These are phyloP conservation scores for Fusarium oxysporum DNA, from an alignment of 2,329 filamentous ascomycete species.

Conservation along the genomic window DNA sequence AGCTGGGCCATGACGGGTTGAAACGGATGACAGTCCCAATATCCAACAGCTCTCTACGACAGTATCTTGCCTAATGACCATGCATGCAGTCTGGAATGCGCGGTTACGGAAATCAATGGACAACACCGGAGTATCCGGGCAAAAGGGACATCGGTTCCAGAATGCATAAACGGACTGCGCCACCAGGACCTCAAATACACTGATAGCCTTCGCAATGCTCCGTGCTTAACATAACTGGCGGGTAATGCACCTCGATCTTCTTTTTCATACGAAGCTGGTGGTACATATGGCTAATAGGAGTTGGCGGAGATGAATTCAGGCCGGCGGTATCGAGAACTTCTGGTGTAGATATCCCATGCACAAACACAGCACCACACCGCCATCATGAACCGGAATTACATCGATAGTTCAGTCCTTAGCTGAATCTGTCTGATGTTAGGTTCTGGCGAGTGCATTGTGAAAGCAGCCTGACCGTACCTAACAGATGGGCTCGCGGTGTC, in stretches of 20 bases:
- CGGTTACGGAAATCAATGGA: slow-evolving; percentile 10
- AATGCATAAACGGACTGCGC: slow-evolving; percentile 2
- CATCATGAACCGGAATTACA: slow-evolving; percentile 4
- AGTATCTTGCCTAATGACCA: slow-evolving; percentile 29
- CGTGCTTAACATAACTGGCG: slow-evolving; percentile 23
- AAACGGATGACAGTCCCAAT: slow-evolving; percentile 31
- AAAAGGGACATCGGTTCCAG: slow-evolving; percentile 8
- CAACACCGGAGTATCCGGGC: slow-evolving; percentile 28
- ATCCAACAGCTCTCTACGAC: slow-evolving; percentile 13
- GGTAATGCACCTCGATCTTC: slow-evolving; percentile 22
- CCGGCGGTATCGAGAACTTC: slow-evolving; percentile 2
- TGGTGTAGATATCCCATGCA: neutral
- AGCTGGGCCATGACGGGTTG: slow-evolving; percentile 11
- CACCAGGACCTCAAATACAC: slow-evolving; percentile 14
- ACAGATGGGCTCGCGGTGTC: neutral
- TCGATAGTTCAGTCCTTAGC: neutral
- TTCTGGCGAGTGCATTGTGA: neutral
- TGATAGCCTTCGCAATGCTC: neutral
- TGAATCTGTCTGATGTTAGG: neutral
- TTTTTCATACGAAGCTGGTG: neutral
- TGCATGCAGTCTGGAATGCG: slow-evolving; percentile 18
- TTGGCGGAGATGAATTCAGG: slow-evolving; percentile 15
- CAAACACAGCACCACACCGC: neutral
- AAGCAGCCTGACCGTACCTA: neutral
- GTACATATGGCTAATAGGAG: slow-evolving; percentile 3